Percentiles rank a stretch among this genome's conserved stretches.
phyloP scores from a whole-genome alignment of 345 rosid species.

The Excoecaria cochinchinensis region DNA sequence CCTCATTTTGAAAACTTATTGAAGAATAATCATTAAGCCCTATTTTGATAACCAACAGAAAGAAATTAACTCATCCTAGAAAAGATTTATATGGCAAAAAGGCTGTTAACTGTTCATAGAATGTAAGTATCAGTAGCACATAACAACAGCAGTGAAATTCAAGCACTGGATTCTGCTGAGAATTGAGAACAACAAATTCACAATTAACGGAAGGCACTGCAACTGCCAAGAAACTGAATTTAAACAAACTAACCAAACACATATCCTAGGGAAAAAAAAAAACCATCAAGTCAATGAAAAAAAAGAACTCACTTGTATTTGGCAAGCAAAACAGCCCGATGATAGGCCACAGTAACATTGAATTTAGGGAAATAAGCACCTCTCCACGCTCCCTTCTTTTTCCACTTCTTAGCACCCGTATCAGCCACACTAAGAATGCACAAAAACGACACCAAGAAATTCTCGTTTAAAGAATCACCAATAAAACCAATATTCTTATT shows the following conservation, averaged over 20 bases:
- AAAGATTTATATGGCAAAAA: background rate
- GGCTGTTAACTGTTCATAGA: background rate
- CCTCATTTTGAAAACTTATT: background rate
- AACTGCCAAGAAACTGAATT: background rate
- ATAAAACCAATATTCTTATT: conserved; percentile 75
- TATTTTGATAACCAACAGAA: background rate
- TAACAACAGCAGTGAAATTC: background rate
- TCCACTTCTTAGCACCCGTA: conserved; percentile 71
- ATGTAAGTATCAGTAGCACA: background rate
- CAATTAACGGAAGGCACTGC: background rate
- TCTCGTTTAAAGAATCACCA: conserved; percentile 92
- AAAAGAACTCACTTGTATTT: conserved; percentile 53
- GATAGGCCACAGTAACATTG: conserved; percentile 89
- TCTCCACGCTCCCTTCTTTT: conserved; percentile 93
- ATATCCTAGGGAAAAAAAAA: background rate
- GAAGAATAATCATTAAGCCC: background rate
- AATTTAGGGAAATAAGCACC: conserved; percentile 84
- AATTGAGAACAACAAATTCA: conserved; percentile 3
- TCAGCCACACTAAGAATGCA: conserved; percentile 81
- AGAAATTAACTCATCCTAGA: background rate
- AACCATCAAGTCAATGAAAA: background rate
- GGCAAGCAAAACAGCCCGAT: conserved; percentile 84
- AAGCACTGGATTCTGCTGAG: conserved; percentile 10
- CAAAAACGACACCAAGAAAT: conserved; percentile 71
- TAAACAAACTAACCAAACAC: background rate